Base-by-base conservation (phyloP, 163 green algal species). In the Scenedesmus sp. region DNA sequence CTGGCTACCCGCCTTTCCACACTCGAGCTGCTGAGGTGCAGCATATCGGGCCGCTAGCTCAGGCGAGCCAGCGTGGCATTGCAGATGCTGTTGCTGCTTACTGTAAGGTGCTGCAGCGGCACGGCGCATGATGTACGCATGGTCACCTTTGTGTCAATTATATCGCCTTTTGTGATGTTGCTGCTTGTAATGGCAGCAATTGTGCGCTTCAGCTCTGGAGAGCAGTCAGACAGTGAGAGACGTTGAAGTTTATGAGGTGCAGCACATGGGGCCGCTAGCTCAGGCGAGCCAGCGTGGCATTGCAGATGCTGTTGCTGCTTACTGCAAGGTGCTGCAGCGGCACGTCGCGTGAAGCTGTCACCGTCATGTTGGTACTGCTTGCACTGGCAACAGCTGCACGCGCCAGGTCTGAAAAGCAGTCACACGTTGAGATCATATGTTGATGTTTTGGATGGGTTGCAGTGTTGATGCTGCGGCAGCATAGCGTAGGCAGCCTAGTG, bases 1-100 rank as follows among this genome's bases (percentile, higher is more conserved):
- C 92, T 16, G 92, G 92, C 8, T 94, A 93, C 87, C 92, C 92
- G 2, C 90, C 92, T 3, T 93, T 90, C 56, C 92, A 94, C 85
- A 90, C 87, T 18, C 87, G 92, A 16, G 70, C 34, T 3, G 76
- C 20, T 26, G 90, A 94, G 76, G 64, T 94, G 3, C 88, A 93
- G 15, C 87, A 92, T 67, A 23, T 93, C 54, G 92, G 90, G 0
- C 60, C 12, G 0, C 16, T 89, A 54, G 20, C n/a, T 1, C n/a
- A 7, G 12, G 92, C 86, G 1, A 76, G 23, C 52, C 26, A 57
- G 67, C 54, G 54, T 3, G 18, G 18, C 1, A 10, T 94, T 0
- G 62, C 18, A 2, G 57, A 54, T 34, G 89, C 89, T 23, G 9
- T 93, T 23, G 89, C 77, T n/a, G 23, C 57, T 5, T 92, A 93